Percentiles rank a stretch among this genome's conserved stretches.
Conservation (phyloP, 1,284 basidiomycete species). For the Vanrija humicola region DNA sequence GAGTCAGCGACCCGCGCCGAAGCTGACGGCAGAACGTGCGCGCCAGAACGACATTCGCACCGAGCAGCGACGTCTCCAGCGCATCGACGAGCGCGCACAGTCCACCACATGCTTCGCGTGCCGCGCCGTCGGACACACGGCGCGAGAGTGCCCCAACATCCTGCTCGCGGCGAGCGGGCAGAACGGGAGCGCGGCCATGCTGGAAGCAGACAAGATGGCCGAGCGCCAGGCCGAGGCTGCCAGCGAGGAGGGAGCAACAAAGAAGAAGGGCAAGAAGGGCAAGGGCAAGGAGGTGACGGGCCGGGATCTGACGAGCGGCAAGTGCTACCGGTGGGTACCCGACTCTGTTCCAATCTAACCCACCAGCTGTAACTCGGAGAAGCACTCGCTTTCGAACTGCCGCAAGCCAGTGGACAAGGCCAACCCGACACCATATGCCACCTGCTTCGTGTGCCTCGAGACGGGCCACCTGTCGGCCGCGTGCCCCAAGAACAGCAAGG, state of each 20-base stretch:
- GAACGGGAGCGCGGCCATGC: conserved; percentile 21
- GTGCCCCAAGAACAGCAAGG: conserved; percentile 77
- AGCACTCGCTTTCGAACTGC: conserved; percentile 74
- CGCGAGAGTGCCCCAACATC: conserved; percentile 72
- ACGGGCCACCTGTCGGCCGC: conserved; percentile 75
- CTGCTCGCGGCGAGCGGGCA: conserved; percentile 31
- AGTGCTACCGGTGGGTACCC: conserved; percentile 70
- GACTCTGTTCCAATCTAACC: background rate
- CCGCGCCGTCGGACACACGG: conserved; percentile 76
- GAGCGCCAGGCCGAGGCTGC: conserved; percentile 1
- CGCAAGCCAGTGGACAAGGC: conserved; percentile 60
- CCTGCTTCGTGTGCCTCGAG: conserved; percentile 81
- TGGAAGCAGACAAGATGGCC: conserved; percentile 15
- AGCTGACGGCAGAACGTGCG: conserved; percentile 24
- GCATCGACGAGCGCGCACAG: conserved; percentile 60
- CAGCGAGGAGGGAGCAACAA: conserved; percentile 9
- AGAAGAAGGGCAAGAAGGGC: conserved; percentile 15
- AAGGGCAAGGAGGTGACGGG: conserved; percentile 17
- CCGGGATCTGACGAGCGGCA: conserved; percentile 55
- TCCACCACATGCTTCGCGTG: conserved; percentile 81
- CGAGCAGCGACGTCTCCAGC: conserved; percentile 63
- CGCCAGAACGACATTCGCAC: conserved; percentile 42
- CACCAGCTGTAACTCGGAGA: conserved; percentile 72
- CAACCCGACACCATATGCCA: conserved; percentile 78
- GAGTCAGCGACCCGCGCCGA: conserved; percentile 12